Evolutionary conservation across 2,329 filamentous ascomycete species (phyloP), one percentile per base, ranked within the genome.

Genomic region (Penicillium decumbens): DNA sequence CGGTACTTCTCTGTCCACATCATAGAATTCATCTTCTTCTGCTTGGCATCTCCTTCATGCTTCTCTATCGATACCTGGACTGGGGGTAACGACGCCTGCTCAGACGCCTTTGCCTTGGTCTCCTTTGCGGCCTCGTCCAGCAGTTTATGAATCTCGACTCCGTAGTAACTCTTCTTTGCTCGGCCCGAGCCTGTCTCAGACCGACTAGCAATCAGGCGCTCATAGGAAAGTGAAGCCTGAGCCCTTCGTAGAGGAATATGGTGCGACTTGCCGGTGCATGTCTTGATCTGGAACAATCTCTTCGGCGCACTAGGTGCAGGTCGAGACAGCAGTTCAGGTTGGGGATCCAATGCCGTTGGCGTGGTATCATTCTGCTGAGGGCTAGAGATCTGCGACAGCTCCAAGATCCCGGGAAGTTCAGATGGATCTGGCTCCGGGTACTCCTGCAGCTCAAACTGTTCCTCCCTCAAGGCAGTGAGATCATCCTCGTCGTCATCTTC

Each of bases 1-100:
- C 93, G 85, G 66, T 98, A 98, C 67, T 98, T 98, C 66, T 98
- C 93, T 0, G 92, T 95, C 93, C 93, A 98, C 65, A 98, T 71
- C 45, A 59, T 63, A 37, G 61, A 62, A 27, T 65, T 54, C n/a
- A 63, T 38, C 43, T 71, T 70, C 29, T 66, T 65, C 40, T 58
- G 56, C 38, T 47, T 58, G 35, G 42, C 63, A 51, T 61, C 53
- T 24, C 47, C 37, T 13, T 50, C 41, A 13, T 54, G 53, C 1
- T 50, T 45, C 55, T 75, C 71, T 23, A 70, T 64, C 2, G 66
- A 70, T 38, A 59, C 60, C 38, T 66, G 61, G 12, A 70, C 56
- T 20, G 47, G 47, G 3, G 56, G 49, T 10, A 33, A 40, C 27
- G 57, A 51, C 29, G 57, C 55, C 55, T 42, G 43, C 47, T 52